A percentile compares a stretch with the other conserved stretches of the same genome.
Conservation (phyloP, 352 stramenopile species). For the Pythium oligandrum region DNA sequence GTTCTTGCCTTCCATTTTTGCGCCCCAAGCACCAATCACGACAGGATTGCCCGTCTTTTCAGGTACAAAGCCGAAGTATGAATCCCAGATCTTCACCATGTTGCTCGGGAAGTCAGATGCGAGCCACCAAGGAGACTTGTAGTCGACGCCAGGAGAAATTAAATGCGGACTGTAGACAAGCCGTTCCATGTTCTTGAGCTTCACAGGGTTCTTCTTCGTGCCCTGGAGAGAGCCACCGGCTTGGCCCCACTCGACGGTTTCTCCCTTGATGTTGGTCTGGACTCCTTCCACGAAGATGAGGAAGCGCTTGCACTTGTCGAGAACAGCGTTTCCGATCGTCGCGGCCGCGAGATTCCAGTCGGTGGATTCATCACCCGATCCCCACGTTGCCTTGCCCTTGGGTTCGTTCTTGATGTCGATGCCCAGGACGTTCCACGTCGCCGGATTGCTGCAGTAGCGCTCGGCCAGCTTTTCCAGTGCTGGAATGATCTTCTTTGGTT, state of each 20-base stretch:
- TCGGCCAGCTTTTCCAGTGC: constrained; percentile 47
- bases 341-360: constrained; percentile 60
- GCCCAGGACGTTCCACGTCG: constrained; percentile 68
- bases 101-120: constrained; percentile 59
- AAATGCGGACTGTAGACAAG: constrained; percentile 67
- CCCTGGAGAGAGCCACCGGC: constrained; percentile 54
- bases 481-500: constrained; percentile 46
- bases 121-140: constrained; percentile 57
- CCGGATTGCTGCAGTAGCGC: constrained; percentile 55
- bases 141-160: constrained; percentile 60
- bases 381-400: constrained; percentile 63
- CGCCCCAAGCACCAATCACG: constrained; percentile 63
- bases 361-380: constrained; percentile 43
- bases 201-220: constrained; percentile 53
- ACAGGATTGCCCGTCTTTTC: constrained; percentile 47
- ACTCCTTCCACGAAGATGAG: constrained; percentile 75
- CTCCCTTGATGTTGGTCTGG: constrained; percentile 60
- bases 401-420: constrained; percentile 81
- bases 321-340: constrained; percentile 65
- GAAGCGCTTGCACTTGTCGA: constrained; percentile 50
- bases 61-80: constrained; percentile 64
- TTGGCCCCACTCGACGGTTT: constrained; percentile 52
- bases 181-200: constrained; percentile 62
- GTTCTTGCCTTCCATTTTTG: constrained; percentile 56
- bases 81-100: constrained; percentile 61